Percentiles rank a stretch among this genome's conserved stretches.
These are phyloP conservation scores for Boletus subcaerulescens DNA, from an alignment of 768 basidiomycete genomes.

Conservation along the genomic window DNA sequence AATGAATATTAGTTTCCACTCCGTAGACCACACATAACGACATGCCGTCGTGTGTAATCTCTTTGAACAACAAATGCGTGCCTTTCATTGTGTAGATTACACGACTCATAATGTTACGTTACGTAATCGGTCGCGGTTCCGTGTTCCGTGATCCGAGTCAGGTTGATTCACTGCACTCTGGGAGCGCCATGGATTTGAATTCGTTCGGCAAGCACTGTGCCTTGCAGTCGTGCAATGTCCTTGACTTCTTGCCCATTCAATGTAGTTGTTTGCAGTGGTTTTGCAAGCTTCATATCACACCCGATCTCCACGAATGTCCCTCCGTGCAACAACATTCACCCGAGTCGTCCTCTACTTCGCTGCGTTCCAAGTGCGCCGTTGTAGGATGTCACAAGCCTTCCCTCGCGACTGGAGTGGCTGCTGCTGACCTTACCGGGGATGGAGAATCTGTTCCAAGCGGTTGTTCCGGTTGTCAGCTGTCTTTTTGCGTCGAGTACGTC, in stretches of 20 bases:
- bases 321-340: slow-evolving; percentile 1
- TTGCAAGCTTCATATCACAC: slow-evolving; percentile 61
- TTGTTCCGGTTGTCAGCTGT: slow-evolving; percentile 51
- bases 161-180: too few relatives aligned
- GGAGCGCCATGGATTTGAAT: slow-evolving; percentile 37
- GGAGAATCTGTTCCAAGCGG: slow-evolving; percentile 23
- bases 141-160: too few relatives aligned
- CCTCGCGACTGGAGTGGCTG: slow-evolving; percentile 41
- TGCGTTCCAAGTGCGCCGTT: slow-evolving; percentile 49
- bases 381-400: slow-evolving; percentile 53
- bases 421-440: slow-evolving; percentile 6
- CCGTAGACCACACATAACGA: slow-evolving; percentile 1
- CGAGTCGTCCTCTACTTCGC: slow-evolving; percentile 12
- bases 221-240: slow-evolving; percentile 50
- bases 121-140: too few relatives aligned
- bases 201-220: slow-evolving; percentile 66
- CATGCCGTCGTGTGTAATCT: slow-evolving; percentile 10
- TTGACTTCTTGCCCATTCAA: slow-evolving; percentile 76
- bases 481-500: slow-evolving; percentile 65
- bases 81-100: too few relatives aligned
- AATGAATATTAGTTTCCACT: slow-evolving; percentile 10
- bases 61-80: background rate
- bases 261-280: slow-evolving; percentile 60
- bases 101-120: too few relatives aligned
- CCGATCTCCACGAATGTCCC: slow-evolving; percentile 59